These are phyloP conservation scores for Gossypium gossypioides DNA, from an alignment of 441 rosid genomes.

Conservation along the genomic window DNA sequence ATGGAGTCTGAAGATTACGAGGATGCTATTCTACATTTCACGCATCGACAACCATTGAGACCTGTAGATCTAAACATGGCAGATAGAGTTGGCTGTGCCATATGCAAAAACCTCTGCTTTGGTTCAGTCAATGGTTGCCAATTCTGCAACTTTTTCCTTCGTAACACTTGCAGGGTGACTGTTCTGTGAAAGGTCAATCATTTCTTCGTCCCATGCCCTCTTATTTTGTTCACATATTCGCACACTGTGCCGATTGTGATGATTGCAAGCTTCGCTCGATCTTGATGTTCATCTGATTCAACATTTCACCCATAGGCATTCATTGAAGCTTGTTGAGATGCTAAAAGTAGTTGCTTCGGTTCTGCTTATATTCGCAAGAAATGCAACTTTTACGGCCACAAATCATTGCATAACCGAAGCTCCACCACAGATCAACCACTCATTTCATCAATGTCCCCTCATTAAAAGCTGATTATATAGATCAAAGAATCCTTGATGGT, in stretches of 20 bases:
- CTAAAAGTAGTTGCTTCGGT: neutral
- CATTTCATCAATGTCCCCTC: neutral
- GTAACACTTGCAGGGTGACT: neutral
- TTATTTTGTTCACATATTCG: neutral
- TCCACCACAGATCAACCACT: neutral
- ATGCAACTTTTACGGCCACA: neutral
- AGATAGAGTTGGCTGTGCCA: neutral
- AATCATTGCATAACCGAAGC: neutral
- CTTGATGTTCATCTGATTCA: neutral
- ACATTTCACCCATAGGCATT: neutral
- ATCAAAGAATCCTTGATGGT: neutral
- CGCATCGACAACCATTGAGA: neutral
- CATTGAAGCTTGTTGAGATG: neutral
- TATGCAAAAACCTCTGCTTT: neutral
- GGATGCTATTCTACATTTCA: neutral
- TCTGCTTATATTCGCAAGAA: neutral
- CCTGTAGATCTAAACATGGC: neutral
- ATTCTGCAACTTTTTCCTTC: neutral
- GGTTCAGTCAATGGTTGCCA: neutral
- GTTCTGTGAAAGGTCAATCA: neutral
- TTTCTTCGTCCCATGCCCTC: constrained; percentile 4
- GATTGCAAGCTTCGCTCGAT: neutral
- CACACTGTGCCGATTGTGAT: neutral
- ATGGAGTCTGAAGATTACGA: neutral
- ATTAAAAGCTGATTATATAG: neutral